phyloP scores from a whole-genome alignment of 2,329 filamentous ascomycete genomes.

The Trichoderma hamatum region DNA sequence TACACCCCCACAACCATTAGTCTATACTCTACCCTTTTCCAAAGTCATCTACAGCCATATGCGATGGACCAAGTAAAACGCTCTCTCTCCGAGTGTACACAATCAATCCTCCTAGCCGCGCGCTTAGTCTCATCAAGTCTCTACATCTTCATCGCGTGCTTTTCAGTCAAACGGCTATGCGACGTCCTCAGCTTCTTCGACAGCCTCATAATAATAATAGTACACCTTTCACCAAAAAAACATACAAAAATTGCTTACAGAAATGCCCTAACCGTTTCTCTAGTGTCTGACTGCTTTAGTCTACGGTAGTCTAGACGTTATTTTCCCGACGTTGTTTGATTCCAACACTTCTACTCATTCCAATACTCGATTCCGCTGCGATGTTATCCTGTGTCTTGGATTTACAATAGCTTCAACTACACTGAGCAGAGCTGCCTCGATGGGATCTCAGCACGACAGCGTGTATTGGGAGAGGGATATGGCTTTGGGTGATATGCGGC shows the following conservation, averaged over 20 bases:
- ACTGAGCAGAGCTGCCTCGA: neutral
- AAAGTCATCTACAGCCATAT: neutral
- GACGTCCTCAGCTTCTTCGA: neutral
- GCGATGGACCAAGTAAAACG: neutral
- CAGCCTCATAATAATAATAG: neutral
- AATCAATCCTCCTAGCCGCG: neutral
- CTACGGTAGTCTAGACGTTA: neutral
- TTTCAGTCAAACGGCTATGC: neutral
- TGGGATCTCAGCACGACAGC: neutral
- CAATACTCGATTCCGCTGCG: neutral
- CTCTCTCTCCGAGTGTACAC: neutral
- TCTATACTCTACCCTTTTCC: too few species aligned
- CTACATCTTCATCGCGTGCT: neutral
- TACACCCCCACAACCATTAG: too few species aligned
- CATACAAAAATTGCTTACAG: accelerated
- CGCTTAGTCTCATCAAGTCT: neutral
- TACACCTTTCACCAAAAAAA: neutral
- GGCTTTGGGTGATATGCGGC: conserved; percentile 3
- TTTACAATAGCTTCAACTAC: conserved; percentile 3
- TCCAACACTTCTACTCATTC: neutral
- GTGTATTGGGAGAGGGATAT: conserved; percentile 8
- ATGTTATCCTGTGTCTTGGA: neutral
- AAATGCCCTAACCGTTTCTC: neutral
- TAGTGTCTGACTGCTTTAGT: neutral
- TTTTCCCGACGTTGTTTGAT: neutral